Base-by-base conservation (phyloP, 306 rosid genomes). In the Medicago ruthenica region DNA sequence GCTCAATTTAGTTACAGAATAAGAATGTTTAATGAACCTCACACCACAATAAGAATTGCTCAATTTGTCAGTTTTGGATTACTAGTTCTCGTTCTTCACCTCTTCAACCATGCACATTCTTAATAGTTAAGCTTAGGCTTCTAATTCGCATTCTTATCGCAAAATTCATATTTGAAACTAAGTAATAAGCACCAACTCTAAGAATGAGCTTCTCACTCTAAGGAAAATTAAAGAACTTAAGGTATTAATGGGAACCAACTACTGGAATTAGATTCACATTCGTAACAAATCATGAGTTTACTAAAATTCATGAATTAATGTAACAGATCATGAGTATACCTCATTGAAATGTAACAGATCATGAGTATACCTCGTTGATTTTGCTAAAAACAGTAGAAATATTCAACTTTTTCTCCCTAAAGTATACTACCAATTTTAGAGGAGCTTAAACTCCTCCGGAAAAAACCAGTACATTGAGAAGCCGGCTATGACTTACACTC, bases 311-410 rank as follows among this genome's bases (percentile, higher is more conserved):
- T 31, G 36, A 31, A 31, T 31, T 31, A 14, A n/a, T n/a, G n/a
- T n/a, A n/a, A n/a, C n/a, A n/a, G n/a, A n/a, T n/a, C n/a, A n/a
- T n/a, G n/a, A n/a, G 6, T 13, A 22, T 24, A 59, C 17, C 27
- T 12, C 65, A 24, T 27, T 59, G 48, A 17, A 27, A 34, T 7
- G 9, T 20, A 20, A 62, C 21, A 62, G 34, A 62, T 34, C 67
- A 7, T 62, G 67, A n/a, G 7, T 7, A 13, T 27, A 60, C 18
- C 31, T 27, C 67, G 31, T 31, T 60, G 50, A 18, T 65, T 65
- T 65, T 40, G 24, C 70, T 18, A 65, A n/a, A 16, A 40, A 16
- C 70, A 65, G 50, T 39, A 9, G 50, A 31, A 27, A 65, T 65
- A 17, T 65, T 17, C 15, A 9, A 17, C 70, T 17, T 39, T 39